Evolutionary conservation across 257 asterid genomes (phyloP).

Genomic region (Solanum gandarillasii): DNA sequence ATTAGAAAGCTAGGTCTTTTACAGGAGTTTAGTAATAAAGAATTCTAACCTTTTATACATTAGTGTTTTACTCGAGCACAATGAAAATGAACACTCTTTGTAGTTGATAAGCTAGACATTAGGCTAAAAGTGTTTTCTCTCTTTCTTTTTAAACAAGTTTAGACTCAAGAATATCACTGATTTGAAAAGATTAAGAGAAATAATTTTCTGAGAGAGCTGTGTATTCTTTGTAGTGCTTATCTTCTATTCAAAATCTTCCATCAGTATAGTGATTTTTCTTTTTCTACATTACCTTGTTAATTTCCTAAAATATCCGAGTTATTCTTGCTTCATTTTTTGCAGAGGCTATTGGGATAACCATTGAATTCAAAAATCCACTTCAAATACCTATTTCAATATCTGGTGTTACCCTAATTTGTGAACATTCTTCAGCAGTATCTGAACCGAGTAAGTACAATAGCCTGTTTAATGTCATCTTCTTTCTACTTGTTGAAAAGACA

Average conservation of each 20-base stretch:
- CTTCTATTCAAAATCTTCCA: background rate
- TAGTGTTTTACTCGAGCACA: background rate
- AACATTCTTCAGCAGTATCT: constrained; percentile 49
- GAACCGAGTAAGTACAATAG: constrained; percentile 37
- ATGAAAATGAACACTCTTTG: background rate
- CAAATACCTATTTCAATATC: constrained; percentile 82
- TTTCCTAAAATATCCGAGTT: constrained; percentile 2
- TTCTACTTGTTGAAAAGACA: background rate
- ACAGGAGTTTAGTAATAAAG: background rate
- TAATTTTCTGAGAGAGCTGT: background rate
- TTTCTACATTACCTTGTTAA: constrained; percentile 7
- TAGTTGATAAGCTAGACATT: background rate
- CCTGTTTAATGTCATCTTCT: background rate
- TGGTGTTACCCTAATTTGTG: constrained; percentile 62
- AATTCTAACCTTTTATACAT: background rate
- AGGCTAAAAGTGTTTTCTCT: background rate
- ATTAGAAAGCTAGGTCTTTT: background rate
- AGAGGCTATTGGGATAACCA: constrained; percentile 76
- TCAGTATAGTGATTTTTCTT: background rate
- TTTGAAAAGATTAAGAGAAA: background rate
- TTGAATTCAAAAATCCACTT: constrained; percentile 83
- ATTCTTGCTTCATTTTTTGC: constrained; percentile 21
- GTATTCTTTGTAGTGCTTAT: background rate
- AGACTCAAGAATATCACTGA: background rate
- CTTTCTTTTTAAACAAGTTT: background rate